Percentiles rank a stretch among this genome's conserved stretches.
These are phyloP conservation scores for Panellus pusillus DNA, from an alignment of 768 basidiomycete species.

Conservation along the genomic window DNA sequence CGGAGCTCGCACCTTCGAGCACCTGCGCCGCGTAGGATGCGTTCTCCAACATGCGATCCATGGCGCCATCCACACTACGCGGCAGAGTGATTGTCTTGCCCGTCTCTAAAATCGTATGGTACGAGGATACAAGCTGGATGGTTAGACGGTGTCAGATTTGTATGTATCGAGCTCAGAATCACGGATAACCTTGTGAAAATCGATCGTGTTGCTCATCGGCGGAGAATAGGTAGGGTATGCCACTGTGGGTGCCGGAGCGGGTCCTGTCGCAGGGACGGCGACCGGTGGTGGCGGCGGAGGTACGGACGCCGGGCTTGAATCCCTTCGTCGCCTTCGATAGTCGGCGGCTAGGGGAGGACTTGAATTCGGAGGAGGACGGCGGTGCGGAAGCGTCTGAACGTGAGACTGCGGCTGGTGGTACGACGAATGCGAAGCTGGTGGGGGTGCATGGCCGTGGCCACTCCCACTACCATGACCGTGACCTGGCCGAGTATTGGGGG, in stretches of 20 bases:
- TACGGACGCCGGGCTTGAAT: conserved; percentile 11
- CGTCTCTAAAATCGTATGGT: conserved; percentile 17
- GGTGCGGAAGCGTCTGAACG: background rate
- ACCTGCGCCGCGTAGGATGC: conserved; percentile 20
- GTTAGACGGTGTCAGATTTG: background rate
- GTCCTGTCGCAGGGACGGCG: background rate
- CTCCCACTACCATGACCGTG: background rate
- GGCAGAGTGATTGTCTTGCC: conserved; percentile 9
- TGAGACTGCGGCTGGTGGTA: conserved; percentile 15
- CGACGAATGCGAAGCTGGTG: background rate
- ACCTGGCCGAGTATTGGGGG: conserved; percentile 3
- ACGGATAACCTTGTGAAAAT: conserved; percentile 14
- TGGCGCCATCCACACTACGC: background rate
- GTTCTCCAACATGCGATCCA: conserved; percentile 20
- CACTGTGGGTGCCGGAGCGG: background rate
- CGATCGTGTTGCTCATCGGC: conserved; percentile 10
- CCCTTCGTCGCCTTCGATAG: conserved; percentile 8
- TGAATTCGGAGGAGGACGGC: conserved; percentile 5
- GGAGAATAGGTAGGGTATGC: conserved; percentile 1
- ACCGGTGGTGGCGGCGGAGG: background rate
- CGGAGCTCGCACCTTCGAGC: conserved; percentile 13
- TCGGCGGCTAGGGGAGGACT: conserved; percentile 9
- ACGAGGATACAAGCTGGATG: conserved; percentile 14
- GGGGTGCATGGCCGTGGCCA: conserved; percentile 1
- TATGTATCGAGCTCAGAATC: background rate